Percentiles rank a stretch among this genome's conserved stretches.
Conservation (phyloP, 345 rosid species). For the Raphanus sativus region DNA sequence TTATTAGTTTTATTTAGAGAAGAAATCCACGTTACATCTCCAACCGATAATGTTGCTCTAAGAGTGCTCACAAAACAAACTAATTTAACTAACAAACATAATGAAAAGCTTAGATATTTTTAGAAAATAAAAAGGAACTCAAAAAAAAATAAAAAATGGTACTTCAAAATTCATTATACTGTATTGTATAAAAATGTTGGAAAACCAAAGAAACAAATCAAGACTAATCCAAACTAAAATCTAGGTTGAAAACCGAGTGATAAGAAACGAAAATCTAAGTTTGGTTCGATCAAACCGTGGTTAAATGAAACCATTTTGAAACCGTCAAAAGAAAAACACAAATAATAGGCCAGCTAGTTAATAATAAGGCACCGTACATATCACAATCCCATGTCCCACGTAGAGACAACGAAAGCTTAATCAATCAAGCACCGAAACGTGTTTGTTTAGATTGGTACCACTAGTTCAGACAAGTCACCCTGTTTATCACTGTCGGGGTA, state of each 20-base stretch:
- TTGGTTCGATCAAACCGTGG: not conserved
- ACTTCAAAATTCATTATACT: not conserved
- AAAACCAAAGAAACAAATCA: not conserved
- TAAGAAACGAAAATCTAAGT: not conserved
- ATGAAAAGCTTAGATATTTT: not conserved
- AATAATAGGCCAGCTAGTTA: not conserved
- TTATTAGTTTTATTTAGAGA: no score
- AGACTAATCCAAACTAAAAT: not conserved
- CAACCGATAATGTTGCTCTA: no score
- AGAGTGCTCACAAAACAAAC: not conserved
- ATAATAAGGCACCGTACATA: slow-evolving; percentile 7
- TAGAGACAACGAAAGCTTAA: not conserved
- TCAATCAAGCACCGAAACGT: slow-evolving; percentile 15
- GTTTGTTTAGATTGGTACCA: not conserved
- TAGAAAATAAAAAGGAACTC: not conserved
- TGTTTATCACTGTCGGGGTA: slow-evolving; percentile 12
- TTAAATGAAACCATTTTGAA: not conserved
- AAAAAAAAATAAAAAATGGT: not conserved
- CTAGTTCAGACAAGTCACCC: slow-evolving; percentile 17
- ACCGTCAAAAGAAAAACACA: not conserved
- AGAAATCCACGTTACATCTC: no score
- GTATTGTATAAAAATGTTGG: not conserved
- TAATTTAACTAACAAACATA: not conserved
- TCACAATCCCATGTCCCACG: not conserved
- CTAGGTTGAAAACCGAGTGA: not conserved